Percentiles rank a stretch among this genome's conserved stretches.
Conservation (phyloP, 371 early-diverging fungal species). For the Dichotomocladium elegans region DNA sequence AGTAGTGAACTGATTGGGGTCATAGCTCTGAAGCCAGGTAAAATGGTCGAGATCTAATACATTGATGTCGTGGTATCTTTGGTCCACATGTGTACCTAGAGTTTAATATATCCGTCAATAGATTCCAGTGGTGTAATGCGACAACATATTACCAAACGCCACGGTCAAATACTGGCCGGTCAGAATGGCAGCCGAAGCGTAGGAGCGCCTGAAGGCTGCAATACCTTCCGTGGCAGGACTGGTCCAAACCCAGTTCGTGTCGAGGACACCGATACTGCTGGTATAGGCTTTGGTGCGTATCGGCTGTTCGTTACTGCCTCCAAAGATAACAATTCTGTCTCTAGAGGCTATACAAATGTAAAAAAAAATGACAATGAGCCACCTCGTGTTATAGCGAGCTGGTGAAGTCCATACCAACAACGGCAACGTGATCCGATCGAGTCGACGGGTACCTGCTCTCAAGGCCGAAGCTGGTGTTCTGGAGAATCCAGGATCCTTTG, state of each 20-base stretch:
- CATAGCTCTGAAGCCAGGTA: constrained; percentile 34
- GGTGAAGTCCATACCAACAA: constrained; percentile 37
- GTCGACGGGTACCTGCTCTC: too few species aligned
- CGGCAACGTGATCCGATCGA: constrained; percentile 29
- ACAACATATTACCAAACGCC: constrained; percentile 34
- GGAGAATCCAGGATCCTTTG: constrained; percentile 18
- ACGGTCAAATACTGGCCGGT: constrained; percentile 29
- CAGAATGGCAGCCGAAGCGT: constrained; percentile 33
- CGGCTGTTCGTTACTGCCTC: constrained; percentile 31
- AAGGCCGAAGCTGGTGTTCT: background rate
- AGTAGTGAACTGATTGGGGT: background rate
- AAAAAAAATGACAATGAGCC: constrained; percentile 4
- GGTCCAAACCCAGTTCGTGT: constrained; percentile 42
- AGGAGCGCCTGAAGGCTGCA: constrained; percentile 37
- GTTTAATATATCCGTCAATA: background rate
- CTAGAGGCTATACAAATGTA: constrained; percentile 18
- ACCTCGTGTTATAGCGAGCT: too few species aligned
- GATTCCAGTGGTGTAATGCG: background rate
- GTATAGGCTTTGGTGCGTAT: constrained; percentile 21
- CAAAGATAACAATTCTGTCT: constrained; percentile 39
- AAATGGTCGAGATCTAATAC: constrained; percentile 14
- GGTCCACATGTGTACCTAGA: constrained; percentile 15
- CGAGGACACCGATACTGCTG: constrained; percentile 29
- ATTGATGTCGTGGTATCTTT: constrained; percentile 45
- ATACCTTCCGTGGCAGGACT: constrained; percentile 27